These are phyloP conservation scores for Panus rudis DNA, from an alignment of 768 basidiomycete genomes.

Conservation along the genomic window DNA sequence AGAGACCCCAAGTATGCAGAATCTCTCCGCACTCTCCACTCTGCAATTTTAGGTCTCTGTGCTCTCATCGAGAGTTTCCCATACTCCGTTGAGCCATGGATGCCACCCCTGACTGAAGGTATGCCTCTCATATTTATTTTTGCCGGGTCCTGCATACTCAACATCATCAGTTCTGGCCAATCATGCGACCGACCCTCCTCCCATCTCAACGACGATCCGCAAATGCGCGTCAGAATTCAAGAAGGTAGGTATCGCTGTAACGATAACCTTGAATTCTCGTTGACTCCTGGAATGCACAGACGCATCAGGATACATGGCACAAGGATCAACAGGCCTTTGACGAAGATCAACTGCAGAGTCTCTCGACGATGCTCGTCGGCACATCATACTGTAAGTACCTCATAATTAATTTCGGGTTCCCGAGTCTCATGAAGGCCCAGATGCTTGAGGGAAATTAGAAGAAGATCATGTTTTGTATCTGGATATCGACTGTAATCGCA, in stretches of 20 bases:
- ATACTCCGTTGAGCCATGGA: slow-evolving; percentile 44
- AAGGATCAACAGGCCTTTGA: slow-evolving; percentile 82
- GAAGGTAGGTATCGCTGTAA: slow-evolving; percentile 42
- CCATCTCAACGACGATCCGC: slow-evolving; percentile 85
- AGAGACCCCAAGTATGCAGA: slow-evolving; percentile 68
- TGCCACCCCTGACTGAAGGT: slow-evolving; percentile 73
- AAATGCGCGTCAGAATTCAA: slow-evolving; percentile 82
- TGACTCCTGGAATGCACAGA: neutral
- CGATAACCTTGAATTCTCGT: neutral
- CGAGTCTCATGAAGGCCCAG: slow-evolving; percentile 18
- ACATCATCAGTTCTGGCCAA: slow-evolving; percentile 54
- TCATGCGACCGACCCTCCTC: slow-evolving; percentile 80
- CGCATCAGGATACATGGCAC: slow-evolving; percentile 78
- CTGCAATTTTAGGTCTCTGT: slow-evolving; percentile 45
- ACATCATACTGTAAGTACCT: slow-evolving; percentile 73
- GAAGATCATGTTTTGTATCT: neutral
- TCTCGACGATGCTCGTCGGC: slow-evolving; percentile 85
- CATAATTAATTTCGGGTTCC: slow-evolving; percentile 7
- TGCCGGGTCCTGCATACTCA: neutral
- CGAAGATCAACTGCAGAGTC: slow-evolving; percentile 82
- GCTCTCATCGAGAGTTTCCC: slow-evolving; percentile 52
- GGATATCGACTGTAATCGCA: too few species aligned
- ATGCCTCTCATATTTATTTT: too few species aligned
- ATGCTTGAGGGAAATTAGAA: too few species aligned
- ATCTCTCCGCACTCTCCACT: slow-evolving; percentile 68